These are phyloP conservation scores for Marchantia polymorpha DNA, from an alignment of 225 moss, liverwort and hornwort genomes.

Conservation along the genomic window DNA sequence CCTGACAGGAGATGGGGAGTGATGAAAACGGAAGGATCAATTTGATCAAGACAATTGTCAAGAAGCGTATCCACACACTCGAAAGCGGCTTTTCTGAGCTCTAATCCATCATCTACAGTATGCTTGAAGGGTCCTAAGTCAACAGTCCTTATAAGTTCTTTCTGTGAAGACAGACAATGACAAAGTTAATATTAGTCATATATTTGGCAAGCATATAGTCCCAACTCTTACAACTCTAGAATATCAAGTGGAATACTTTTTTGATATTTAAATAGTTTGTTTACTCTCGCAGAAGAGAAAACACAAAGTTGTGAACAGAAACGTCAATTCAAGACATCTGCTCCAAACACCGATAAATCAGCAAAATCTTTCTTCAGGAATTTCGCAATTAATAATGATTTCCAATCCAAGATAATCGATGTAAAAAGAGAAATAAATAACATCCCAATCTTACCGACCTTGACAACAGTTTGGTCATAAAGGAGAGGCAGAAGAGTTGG, in stretches of 20 bases:
- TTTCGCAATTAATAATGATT: background rate
- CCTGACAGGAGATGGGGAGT: constrained; percentile 89
- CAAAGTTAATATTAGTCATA: background rate
- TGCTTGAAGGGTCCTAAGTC: constrained; percentile 99
- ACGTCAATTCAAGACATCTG: too few relatives aligned
- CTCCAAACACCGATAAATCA: too few relatives aligned
- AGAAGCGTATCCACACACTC: constrained; percentile 99
- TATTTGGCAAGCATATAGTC: background rate
- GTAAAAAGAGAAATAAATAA: background rate
- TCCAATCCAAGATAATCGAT: too few relatives aligned
- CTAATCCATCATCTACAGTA: constrained; percentile 96
- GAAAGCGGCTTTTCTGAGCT: constrained; percentile 96
- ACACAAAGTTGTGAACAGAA: background rate
- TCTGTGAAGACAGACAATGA: constrained; percentile 38
- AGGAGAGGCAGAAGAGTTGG: constrained; percentile 85
- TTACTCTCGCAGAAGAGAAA: background rate
- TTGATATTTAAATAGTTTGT: background rate
- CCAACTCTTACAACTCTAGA: background rate
- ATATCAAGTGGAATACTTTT: background rate
- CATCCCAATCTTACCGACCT: constrained; percentile 46
- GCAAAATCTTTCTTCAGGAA: too few relatives aligned
- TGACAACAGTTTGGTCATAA: constrained; percentile 97
- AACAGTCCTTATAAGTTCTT: constrained; percentile 97
- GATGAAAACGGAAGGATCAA: constrained; percentile 95
- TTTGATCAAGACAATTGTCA: constrained; percentile 94